These are phyloP conservation scores for Sanghuangporus baumii DNA, from an alignment of 1,284 basidiomycete genomes.

Conservation along the genomic window DNA sequence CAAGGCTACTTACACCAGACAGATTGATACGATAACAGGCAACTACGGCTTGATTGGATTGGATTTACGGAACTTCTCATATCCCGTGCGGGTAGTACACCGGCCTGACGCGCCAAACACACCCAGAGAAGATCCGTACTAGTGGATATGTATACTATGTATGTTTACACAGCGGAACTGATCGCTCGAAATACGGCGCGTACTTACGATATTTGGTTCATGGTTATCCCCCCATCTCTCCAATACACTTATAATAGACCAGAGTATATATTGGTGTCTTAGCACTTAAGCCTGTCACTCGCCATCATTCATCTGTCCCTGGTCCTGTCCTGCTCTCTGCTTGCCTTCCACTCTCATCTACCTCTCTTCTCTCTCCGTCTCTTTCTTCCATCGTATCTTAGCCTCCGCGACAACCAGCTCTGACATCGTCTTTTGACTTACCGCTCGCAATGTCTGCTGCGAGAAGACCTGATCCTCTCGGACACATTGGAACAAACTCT, in stretches of 20 bases:
- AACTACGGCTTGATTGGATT: background rate
- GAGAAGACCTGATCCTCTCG: background rate
- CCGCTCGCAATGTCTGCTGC: slow-evolving; percentile 7
- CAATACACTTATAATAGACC: background rate
- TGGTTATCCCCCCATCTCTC: no score
- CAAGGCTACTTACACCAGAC: no score
- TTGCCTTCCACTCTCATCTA: background rate
- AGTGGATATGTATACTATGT: no score
- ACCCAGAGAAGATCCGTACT: no score
- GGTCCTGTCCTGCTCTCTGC: no score
- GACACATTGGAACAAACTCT: background rate
- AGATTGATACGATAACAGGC: no score
- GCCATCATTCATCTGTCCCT: background rate
- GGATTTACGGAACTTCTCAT: background rate
- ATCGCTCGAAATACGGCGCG: no score
- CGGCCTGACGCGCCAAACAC: background rate
- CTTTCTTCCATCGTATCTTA: background rate
- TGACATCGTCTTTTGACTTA: background rate
- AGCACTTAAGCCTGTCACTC: background rate
- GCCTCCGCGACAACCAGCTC: background rate
- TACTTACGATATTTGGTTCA: no score
- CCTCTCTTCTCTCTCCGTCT: background rate
- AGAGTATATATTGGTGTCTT: background rate
- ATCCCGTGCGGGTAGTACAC: background rate
- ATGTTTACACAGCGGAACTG: no score